phyloP scores from a whole-genome alignment of 305 asterid species.

The Ilex paraguariensis region DNA sequence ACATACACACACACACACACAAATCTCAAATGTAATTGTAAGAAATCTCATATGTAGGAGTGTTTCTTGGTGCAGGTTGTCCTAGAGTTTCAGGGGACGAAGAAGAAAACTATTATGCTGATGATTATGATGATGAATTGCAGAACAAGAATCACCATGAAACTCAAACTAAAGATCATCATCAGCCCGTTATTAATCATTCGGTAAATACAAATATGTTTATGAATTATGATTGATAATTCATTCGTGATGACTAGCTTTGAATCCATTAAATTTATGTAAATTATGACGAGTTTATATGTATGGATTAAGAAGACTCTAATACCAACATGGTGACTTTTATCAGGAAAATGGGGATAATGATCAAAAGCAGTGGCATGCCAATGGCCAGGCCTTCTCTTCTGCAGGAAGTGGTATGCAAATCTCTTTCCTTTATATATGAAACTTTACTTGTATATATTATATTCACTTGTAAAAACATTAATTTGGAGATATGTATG shows the following conservation, averaged over 20 bases:
- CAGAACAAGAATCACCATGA: conserved; percentile 35
- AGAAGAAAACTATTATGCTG: conserved; percentile 38
- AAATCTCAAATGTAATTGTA: no score
- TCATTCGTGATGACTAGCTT: no score
- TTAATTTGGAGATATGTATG: neutral
- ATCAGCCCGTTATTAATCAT: conserved; percentile 4
- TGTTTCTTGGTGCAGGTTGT: conserved; percentile 30
- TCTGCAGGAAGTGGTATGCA: conserved; percentile 61
- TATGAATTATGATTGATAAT: no score
- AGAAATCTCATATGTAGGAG: no score
- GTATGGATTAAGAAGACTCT: neutral
- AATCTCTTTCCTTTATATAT: neutral
- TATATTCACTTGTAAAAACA: neutral
- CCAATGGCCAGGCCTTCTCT: conserved; percentile 29
- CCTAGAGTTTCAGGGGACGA: conserved; percentile 60
- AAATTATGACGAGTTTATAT: no score
- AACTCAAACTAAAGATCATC: conserved; percentile 9
- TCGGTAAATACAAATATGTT: conserved; percentile 23
- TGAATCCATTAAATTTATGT: no score
- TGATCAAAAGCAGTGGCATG: conserved; percentile 27
- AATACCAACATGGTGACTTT: neutral
- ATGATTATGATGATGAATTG: conserved; percentile 62
- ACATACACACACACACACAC: no score
- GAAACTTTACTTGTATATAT: neutral
- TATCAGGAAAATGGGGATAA: conserved; percentile 46